Conservation (phyloP, 2,329 filamentous ascomycete genomes). For the Reticulascus tulasneorum region DNA sequence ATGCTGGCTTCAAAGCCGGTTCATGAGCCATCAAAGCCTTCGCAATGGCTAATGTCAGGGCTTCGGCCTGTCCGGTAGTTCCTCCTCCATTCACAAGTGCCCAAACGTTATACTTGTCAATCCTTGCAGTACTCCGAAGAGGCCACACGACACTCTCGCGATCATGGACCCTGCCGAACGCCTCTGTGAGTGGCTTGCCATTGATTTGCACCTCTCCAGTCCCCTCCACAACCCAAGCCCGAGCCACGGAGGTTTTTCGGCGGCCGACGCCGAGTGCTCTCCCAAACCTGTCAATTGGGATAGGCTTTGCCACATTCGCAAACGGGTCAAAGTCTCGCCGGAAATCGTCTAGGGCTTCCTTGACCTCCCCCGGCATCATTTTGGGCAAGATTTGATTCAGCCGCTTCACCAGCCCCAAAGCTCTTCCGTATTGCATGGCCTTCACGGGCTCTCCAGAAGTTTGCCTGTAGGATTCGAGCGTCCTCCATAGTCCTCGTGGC, state of each 20-base stretch:
- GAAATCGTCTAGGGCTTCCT: slow-evolving; percentile 62
- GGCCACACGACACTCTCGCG: slow-evolving; percentile 93
- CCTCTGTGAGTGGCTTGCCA: slow-evolving; percentile 75
- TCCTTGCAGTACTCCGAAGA: slow-evolving; percentile 71
- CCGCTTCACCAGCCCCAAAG: slow-evolving; percentile 71
- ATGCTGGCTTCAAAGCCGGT: slow-evolving; percentile 79
- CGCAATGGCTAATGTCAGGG: slow-evolving; percentile 82
- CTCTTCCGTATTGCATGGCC: slow-evolving; percentile 72
- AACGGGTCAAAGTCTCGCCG: slow-evolving; percentile 71
- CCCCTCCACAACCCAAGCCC: slow-evolving; percentile 86
- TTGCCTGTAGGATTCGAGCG: slow-evolving; percentile 69
- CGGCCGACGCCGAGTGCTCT: slow-evolving; percentile 76
- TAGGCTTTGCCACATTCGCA: slow-evolving; percentile 58
- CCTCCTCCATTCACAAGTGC: slow-evolving; percentile 80
- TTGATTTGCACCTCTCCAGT: slow-evolving; percentile 89
- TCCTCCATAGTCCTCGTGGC: slow-evolving; percentile 76
- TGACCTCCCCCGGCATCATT: slow-evolving; percentile 68
- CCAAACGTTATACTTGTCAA: slow-evolving; percentile 98
- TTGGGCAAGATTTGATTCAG: slow-evolving; percentile 82
- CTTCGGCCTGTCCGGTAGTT: slow-evolving; percentile 92
- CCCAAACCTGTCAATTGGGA: slow-evolving; percentile 70
- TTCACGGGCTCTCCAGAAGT: slow-evolving; percentile 69
- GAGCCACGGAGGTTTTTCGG: slow-evolving; percentile 82
- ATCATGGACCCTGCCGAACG: slow-evolving; percentile 86
- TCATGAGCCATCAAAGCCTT: slow-evolving; percentile 89